phyloP scores from a whole-genome alignment of 768 basidiomycete species.

The Suillus paluster region DNA sequence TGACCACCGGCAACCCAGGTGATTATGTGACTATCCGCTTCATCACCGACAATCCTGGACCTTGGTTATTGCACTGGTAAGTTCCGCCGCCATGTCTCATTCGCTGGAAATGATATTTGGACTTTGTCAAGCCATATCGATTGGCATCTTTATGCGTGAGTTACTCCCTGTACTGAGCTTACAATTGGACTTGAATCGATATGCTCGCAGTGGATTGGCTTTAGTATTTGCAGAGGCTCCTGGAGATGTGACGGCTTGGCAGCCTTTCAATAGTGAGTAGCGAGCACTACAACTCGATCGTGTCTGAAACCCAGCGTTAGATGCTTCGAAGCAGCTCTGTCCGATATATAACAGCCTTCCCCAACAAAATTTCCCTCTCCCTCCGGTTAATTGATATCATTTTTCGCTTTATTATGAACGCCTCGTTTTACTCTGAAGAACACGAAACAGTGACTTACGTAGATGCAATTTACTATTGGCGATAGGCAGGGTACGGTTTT shows the following conservation, averaged over 20 bases:
- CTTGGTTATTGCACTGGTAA: neutral
- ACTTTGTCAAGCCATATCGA: neutral
- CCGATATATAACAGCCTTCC: neutral
- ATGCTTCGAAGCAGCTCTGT: neutral
- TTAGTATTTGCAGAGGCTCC: neutral
- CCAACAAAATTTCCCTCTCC: neutral
- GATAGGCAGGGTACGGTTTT: neutral
- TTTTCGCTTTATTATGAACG: no score
- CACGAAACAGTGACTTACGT: neutral
- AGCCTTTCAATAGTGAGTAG: neutral
- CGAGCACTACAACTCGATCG: neutral
- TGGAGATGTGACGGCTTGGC: neutral
- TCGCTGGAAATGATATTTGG: neutral
- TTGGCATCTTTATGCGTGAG: neutral
- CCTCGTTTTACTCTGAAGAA: neutral
- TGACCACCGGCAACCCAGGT: neutral
- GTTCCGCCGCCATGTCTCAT: neutral
- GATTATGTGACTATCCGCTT: neutral
- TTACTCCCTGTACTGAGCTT: neutral
- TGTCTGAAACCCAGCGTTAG: neutral
- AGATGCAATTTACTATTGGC: neutral
- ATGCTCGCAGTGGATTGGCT: neutral
- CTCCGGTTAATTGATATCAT: neutral
- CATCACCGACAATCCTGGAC: neutral
- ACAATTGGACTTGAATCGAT: neutral